Base-by-base conservation (phyloP, 1,284 basidiomycete genomes). In the Cutaneotrichosporon sp. region DNA sequence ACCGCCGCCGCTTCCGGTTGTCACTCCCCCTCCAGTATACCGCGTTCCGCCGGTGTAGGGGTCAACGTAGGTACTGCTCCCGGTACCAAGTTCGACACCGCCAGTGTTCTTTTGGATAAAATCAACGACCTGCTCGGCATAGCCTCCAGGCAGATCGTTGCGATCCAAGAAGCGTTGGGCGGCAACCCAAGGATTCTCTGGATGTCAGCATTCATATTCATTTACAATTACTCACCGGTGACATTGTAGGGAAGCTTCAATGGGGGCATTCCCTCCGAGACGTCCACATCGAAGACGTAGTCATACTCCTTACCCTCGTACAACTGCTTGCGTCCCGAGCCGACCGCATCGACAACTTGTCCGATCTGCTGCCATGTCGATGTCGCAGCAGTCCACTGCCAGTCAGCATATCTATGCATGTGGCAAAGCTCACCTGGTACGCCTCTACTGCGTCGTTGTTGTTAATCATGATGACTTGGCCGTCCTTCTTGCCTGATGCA, bases 231-330 rank as follows among this genome's bases (percentile, higher is more conserved):
- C 82, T 56, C 60, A 89, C 91, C 90, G 39, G 82, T 82, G 12
- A 81, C 83, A 68, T 97, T 97, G 75, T 89, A 98, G 0, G 94
- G 93, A 27, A 99, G 80, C 69, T 97, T 97, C 59, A 98, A 79
- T 6, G 92, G 86, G 6, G 94, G 93, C 20, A 83, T 84, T 7
- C 91, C 94, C 60, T 97, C 94, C 60, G 90, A 81, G 25, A 97
- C 87, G 67, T 97, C 94, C 17, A 99, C 93, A 66, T 97, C 93
- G 66, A 98, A 98, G 8, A 99, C 94, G 66, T 97, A 94, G 76
- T 99, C 96, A 68, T 93, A 99, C 75, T 97, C 94, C 69, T 86
- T 86, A 26, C 96, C 96, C 61, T 89, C 75, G 70, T 88, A 87
- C 5, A 94, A 79, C 71, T 94, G 90, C 74, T 90, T 97, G 55